These are phyloP conservation scores for Chiua virens DNA, from an alignment of 768 basidiomycete genomes.

Conservation along the genomic window DNA sequence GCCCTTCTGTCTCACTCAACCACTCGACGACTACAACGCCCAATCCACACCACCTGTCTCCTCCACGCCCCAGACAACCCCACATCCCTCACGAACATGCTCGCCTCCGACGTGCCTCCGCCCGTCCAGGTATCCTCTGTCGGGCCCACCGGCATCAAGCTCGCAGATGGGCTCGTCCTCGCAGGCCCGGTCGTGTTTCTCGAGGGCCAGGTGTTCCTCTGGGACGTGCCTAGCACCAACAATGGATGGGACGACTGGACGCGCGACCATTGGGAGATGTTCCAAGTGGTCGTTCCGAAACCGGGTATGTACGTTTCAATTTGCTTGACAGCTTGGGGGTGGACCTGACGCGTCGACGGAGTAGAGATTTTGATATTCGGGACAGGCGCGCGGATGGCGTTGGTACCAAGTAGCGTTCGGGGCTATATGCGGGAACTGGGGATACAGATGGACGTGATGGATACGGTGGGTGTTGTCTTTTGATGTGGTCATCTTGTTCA, in stretches of 20 bases:
- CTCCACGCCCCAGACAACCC: constrained; percentile 18
- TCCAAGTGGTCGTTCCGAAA: constrained; percentile 79
- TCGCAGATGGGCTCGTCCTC: constrained; percentile 77
- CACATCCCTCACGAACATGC: constrained; percentile 61
- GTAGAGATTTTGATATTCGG: constrained; percentile 90
- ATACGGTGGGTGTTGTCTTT: constrained; percentile 51
- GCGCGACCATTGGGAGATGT: constrained; percentile 71
- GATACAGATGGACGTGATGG: constrained; percentile 87
- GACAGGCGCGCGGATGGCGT: constrained; percentile 71
- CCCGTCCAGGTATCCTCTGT: constrained; percentile 73
- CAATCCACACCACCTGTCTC: constrained; percentile 17
- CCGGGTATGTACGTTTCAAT: constrained; percentile 80
- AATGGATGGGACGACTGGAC: constrained; percentile 65
- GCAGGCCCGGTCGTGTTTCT: constrained; percentile 81
- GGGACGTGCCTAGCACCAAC: constrained; percentile 65
- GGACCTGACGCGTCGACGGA: neutral
- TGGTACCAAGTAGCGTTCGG: constrained; percentile 67
- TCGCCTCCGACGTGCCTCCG: constrained; percentile 66
- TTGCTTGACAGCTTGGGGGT: constrained; percentile 21
- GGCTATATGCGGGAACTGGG: constrained; percentile 72
- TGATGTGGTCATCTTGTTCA: neutral
- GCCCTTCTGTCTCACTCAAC: neutral
- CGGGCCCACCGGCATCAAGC: constrained; percentile 59
- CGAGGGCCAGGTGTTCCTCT: constrained; percentile 83
- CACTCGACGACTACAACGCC: neutral